Evolutionary conservation across 2,329 filamentous ascomycete genomes (phyloP).

Genomic region (Scortechinia acanthostroma): DNA sequence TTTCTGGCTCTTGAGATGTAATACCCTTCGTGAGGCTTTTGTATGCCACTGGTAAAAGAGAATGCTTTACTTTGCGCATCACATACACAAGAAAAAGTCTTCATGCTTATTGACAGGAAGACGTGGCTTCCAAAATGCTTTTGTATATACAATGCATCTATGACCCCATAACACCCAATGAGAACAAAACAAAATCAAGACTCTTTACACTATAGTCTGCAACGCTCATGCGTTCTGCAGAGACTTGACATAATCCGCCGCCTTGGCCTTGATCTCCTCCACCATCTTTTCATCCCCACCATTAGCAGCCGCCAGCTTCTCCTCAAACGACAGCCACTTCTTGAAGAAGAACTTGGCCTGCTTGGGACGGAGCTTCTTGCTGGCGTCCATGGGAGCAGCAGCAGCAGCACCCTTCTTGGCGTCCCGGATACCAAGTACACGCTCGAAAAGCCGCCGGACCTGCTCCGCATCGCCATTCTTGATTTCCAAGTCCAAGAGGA

Average conservation of each 20-base stretch:
- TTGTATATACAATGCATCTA: slow-evolving; percentile 1
- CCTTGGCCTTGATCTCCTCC: slow-evolving; percentile 65
- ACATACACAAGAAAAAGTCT: not conserved
- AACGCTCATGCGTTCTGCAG: too few relatives aligned
- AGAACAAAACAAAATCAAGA: not conserved
- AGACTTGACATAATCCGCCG: slow-evolving; percentile 60
- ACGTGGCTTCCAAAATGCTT: too few relatives aligned
- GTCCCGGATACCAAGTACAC: slow-evolving; percentile 75
- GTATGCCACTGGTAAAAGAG: too few relatives aligned
- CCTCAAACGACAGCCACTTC: slow-evolving; percentile 85
- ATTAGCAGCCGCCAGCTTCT: slow-evolving; percentile 24
- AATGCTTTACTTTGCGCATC: too few relatives aligned
- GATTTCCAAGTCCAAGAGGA: slow-evolving; percentile 80
- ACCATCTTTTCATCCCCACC: slow-evolving; percentile 59
- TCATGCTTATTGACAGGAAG: too few relatives aligned
- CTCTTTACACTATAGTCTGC: too few relatives aligned
- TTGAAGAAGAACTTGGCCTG: slow-evolving; percentile 84
- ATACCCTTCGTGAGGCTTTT: too few relatives aligned
- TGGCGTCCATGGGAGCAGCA: not conserved
- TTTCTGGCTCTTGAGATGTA: too few relatives aligned
- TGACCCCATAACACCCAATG: not conserved
- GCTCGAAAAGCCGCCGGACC: slow-evolving; percentile 43
- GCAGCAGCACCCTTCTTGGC: slow-evolving; percentile 28
- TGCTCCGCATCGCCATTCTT: slow-evolving; percentile 34
- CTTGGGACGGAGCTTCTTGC: slow-evolving; percentile 68